Evolutionary conservation across 106 monocot genomes (phyloP).

Genomic region (Phalaenopsis aphrodite): DNA sequence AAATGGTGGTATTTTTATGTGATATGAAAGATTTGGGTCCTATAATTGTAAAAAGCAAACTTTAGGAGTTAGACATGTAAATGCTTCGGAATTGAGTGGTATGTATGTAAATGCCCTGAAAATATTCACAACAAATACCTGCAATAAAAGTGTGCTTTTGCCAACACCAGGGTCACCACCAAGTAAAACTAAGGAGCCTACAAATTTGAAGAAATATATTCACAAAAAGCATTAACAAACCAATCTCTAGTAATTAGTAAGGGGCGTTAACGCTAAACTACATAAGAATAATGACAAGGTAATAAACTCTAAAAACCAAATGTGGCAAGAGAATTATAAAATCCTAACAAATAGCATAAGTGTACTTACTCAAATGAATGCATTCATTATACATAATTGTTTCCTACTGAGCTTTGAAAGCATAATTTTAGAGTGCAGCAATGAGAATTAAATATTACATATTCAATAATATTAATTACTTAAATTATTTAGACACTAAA

Average conservation of each 20-base stretch:
- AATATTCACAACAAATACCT: slow-evolving; percentile 36
- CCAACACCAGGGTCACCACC: slow-evolving; percentile 99
- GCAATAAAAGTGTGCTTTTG: slow-evolving; percentile 87
- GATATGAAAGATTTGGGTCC: too few species aligned
- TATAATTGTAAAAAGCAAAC: too few species aligned
- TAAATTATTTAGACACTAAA: too few species aligned
- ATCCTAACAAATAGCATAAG: neutral
- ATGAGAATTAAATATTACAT: neutral
- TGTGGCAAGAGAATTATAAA: neutral
- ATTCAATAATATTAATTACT: too few species aligned
- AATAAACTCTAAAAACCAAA: neutral
- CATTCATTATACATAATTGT: neutral
- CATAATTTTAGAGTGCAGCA: neutral
- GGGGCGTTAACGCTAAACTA: neutral
- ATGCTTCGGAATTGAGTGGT: too few species aligned
- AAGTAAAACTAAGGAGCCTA: slow-evolving; percentile 89
- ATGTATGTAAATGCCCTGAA: too few species aligned
- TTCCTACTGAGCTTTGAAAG: neutral
- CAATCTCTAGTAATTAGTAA: neutral
- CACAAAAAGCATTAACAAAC: neutral
- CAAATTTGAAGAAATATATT: slow-evolving; percentile 14
- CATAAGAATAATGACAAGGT: neutral
- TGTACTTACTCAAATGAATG: neutral
- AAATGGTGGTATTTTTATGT: too few species aligned
- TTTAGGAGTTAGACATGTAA: too few species aligned